phyloP scores from a whole-genome alignment of 2,329 filamentous ascomycete species.

The Cordyceps tenuipes region DNA sequence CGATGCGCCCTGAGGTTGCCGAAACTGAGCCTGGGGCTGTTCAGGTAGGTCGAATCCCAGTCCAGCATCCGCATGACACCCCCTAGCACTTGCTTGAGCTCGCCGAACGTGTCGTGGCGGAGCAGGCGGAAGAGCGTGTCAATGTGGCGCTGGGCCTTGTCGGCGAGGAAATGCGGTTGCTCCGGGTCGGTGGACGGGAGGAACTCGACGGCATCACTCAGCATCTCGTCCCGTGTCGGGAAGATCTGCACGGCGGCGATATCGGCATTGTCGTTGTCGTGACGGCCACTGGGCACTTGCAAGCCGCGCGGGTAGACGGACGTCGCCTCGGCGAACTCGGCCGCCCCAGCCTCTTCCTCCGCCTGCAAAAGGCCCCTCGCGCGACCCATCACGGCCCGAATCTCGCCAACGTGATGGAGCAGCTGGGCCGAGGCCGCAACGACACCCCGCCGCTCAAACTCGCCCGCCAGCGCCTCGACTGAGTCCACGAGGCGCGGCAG shows the following conservation, averaged over 20 bases:
- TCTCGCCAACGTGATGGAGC: neutral
- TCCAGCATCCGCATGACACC: neutral
- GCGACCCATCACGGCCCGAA: conserved; percentile 1
- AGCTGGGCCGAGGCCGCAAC: neutral
- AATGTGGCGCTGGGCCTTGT: conserved; percentile 7
- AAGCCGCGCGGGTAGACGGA: neutral
- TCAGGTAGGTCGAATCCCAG: neutral
- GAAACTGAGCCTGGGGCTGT: neutral
- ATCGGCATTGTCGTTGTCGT: conserved; percentile 4
- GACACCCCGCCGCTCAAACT: neutral
- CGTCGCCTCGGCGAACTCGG: neutral
- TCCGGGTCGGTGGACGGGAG: conserved; percentile 8
- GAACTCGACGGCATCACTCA: neutral
- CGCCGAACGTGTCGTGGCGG: conserved; percentile 2
- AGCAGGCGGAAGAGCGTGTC: conserved; percentile 7
- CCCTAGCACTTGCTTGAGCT: conserved; percentile 3
- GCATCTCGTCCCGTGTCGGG: conserved; percentile 3
- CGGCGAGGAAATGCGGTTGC: conserved; percentile 4
- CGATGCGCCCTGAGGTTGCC: conserved; percentile 2
- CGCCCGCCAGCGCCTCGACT: neutral
- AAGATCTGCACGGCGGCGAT: neutral
- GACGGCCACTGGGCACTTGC: neutral
- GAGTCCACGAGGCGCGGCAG: conserved; percentile 5
- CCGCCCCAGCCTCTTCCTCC: neutral
- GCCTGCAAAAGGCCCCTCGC: neutral